Evolutionary conservation across 352 stramenopile species (phyloP).

Genomic region (Globisporangium solare): DNA sequence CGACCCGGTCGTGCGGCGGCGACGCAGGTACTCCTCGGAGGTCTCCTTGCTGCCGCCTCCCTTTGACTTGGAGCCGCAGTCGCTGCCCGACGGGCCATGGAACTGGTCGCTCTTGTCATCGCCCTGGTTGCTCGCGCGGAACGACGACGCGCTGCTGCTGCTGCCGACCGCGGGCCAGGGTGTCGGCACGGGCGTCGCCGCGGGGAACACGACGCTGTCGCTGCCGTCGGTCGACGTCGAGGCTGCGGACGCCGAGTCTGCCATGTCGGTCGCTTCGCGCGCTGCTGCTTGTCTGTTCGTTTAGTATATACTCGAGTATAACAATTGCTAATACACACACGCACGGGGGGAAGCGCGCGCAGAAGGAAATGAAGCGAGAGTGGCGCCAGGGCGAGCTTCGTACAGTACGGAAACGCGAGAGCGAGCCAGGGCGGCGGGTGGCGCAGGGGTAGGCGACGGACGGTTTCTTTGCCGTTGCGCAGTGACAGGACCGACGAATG

Average conservation of each 20-base stretch:
- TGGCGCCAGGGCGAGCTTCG: too few species aligned
- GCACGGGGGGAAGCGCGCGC: not conserved
- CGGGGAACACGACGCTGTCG: conserved; percentile 25
- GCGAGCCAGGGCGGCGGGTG: too few species aligned
- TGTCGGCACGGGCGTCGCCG: not conserved
- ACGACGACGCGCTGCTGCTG: conserved; percentile 2
- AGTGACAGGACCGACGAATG: not conserved
- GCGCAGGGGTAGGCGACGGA: not conserved
- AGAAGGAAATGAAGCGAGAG: too few species aligned
- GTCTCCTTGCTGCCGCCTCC: conserved; percentile 11
- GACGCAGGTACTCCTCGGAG: conserved; percentile 11
- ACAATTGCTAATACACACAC: too few species aligned
- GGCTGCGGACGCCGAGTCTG: conserved; percentile 18
- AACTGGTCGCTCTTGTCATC: not conserved
- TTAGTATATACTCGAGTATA: not conserved
- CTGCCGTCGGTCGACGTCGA: conserved; percentile 15
- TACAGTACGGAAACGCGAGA: too few species aligned
- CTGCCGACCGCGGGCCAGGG: not conserved
- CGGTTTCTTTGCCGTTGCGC: not conserved
- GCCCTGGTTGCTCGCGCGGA: not conserved
- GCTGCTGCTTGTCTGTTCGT: too few species aligned
- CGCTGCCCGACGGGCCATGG: not conserved
- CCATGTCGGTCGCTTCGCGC: conserved; percentile 1
- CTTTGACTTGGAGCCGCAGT: conserved; percentile 4
- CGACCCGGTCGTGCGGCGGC: conserved; percentile 28